phyloP scores from a whole-genome alignment of 2,329 filamentous ascomycete species.

The Harringtonia aguacate region DNA sequence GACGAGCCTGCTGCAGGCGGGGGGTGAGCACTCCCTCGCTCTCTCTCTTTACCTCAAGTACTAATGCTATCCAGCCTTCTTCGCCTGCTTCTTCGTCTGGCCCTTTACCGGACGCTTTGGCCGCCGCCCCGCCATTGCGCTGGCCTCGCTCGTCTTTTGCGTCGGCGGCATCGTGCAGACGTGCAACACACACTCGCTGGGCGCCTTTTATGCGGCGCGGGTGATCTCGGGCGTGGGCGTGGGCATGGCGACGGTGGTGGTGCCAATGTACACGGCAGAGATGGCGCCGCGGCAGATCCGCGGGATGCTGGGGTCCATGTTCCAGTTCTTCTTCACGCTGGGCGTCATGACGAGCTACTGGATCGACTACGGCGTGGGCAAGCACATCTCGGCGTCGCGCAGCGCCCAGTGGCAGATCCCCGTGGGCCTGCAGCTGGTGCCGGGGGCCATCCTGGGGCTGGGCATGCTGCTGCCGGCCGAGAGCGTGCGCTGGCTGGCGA shows the following conservation, averaged over 20 bases:
- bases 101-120: not conserved
- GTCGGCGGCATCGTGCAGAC: too few species aligned
- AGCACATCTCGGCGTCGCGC: constrained; percentile 9
- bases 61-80: not conserved
- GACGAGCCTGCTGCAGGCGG: constrained; percentile 29
- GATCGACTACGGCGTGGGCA: constrained; percentile 10
- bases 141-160: not conserved
- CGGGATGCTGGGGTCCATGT: constrained; percentile 23
- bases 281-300: constrained; percentile 40
- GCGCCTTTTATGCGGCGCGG: constrained; percentile 5
- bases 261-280: constrained; percentile 49
- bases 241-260: constrained; percentile 36
- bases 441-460: constrained; percentile 20
- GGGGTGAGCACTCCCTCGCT: constrained; percentile 16
- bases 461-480: constrained; percentile 21
- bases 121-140: not conserved
- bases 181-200: too few species aligned
- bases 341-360: constrained; percentile 38
- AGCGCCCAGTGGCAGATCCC: constrained; percentile 29
- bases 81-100: not conserved
- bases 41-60: not conserved
- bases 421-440: constrained; percentile 29
- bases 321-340: constrained; percentile 22
- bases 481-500: constrained; percentile 25
- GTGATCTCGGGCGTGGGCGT: constrained; percentile 32